Base-by-base conservation (phyloP, 768 basidiomycete species). In the Galerina sulciceps region DNA sequence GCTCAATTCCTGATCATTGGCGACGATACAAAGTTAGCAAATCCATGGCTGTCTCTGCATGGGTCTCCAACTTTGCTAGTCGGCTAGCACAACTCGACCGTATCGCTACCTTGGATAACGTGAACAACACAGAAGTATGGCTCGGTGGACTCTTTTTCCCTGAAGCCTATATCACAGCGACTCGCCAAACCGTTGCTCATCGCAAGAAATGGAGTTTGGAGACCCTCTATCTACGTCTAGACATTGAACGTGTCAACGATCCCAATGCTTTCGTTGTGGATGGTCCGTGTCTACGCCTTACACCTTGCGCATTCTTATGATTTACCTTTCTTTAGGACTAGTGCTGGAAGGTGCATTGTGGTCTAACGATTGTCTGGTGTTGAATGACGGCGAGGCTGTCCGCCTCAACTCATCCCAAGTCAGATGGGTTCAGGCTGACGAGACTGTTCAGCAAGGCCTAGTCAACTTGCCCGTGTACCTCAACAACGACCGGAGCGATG, bases 141-240 rank as follows among this genome's bases (percentile, higher is more conserved):
- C 85, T 99, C 13, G 95, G 96, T 20, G 92, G 93, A 0, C 73
- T 99, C 56, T 98, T 99, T 83, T 95, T 92, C 84, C 97, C 96
- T 0, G 93, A 96, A 68, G 96, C 95, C 3, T 99, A 94, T 71
- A 84, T 99, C 66, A 98, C 96, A 0, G 96, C 96, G 1, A 96
- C 94, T 2, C 83, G 96, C 50, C 96, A 99, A 73, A 87, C 93
- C n/a, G 91, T 95, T 4, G 97, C 96, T 2, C 96, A 98, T 70
- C 81, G 88, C 55, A 94, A 90, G 76, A 87, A 88, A 63, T 93
- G 93, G 90, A 96, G 94, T 73, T 75, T 99, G 61, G 96, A 99
- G 73, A 94, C 93, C 8, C 71, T 99, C 66, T 79, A 85, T 56
- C 74, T 99, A 37, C 77, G 88, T 56, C 78, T 99, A 18, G 93